A percentile compares a stretch with the other conserved stretches of the same genome.
phyloP scores from a whole-genome alignment of 768 basidiomycete genomes.

The Boletellus ananas region DNA sequence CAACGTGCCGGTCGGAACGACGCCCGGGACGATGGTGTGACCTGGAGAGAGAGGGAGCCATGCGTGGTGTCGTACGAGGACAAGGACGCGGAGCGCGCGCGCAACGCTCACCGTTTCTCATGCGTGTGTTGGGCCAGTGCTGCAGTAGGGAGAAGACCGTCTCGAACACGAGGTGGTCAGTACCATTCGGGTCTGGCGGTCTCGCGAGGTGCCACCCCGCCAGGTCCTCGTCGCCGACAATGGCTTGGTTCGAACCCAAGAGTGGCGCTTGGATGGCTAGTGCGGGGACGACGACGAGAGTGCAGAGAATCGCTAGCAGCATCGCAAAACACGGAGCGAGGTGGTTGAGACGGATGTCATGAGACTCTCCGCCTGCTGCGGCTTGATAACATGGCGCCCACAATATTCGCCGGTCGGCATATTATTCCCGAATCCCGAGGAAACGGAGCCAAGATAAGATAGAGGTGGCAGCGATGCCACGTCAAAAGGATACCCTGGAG shows the following conservation, averaged over 20 bases:
- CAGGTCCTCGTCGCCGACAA: background rate
- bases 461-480: no score
- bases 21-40: conserved; percentile 30
- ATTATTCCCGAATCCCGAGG: no score
- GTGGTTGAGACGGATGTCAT: no score
- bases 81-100: no score
- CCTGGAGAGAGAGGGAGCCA: background rate
- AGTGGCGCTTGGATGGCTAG: conserved; percentile 10
- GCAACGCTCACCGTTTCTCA: conserved; percentile 37
- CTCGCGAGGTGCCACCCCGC: conserved; percentile 22
- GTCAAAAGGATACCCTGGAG: no score
- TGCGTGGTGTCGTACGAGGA: no score
- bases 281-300: background rate
- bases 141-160: conserved; percentile 32
- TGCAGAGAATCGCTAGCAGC: background rate
- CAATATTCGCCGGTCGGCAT: no score
- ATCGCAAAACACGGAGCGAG: no score
- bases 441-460: no score
- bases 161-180: conserved; percentile 24
- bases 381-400: no score
- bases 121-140: conserved; percentile 45
- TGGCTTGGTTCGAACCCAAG: no score
- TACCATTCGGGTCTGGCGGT: conserved; percentile 24
- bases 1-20: conserved; percentile 33
- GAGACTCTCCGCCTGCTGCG: no score